Evolutionary conservation across 2,329 filamentous ascomycete species (phyloP).

Genomic region (Neodidymelliopsis sp.): DNA sequence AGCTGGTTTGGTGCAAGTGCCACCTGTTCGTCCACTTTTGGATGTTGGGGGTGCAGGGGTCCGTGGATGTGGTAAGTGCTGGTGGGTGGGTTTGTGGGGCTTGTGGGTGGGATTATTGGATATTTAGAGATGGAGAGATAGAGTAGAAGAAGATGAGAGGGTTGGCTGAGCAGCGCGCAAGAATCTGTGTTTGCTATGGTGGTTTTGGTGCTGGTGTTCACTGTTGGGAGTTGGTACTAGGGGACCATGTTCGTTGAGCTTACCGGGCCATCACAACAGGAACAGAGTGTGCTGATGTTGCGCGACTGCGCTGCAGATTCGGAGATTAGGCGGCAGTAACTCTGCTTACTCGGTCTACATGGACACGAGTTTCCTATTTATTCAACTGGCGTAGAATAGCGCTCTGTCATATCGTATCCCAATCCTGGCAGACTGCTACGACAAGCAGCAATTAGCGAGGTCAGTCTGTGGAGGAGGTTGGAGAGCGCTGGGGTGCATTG

Average conservation of each 20-base stretch:
- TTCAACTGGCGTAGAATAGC: too few relatives aligned
- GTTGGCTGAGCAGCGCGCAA: too few relatives aligned
- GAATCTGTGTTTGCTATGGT: too few relatives aligned
- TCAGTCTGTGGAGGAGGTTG: not conserved
- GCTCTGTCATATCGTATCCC: too few relatives aligned
- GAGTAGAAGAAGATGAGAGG: too few relatives aligned
- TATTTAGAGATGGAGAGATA: too few relatives aligned
- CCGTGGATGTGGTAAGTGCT: too few relatives aligned
- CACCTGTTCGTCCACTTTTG: conserved; percentile 22
- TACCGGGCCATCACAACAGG: not conserved
- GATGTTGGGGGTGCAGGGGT: conserved; percentile 19
- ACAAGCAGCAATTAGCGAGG: conserved; percentile 6
- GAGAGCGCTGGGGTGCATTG: conserved; percentile 4
- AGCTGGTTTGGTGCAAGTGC: conserved; percentile 14
- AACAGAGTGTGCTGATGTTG: conserved; percentile 3
- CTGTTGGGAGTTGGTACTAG: not conserved
- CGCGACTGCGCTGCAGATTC: conserved; percentile 4
- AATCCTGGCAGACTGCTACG: not conserved
- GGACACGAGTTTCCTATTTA: too few relatives aligned
- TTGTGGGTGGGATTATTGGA: too few relatives aligned
- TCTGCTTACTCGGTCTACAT: too few relatives aligned
- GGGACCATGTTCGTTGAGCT: conserved; percentile 7
- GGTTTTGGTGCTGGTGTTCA: not conserved
- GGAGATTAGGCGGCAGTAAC: conserved; percentile 4
- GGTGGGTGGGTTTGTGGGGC: too few relatives aligned